These are phyloP conservation scores for Keithomyces neogunnii DNA, from an alignment of 2,329 filamentous ascomycete genomes.

Conservation along the genomic window DNA sequence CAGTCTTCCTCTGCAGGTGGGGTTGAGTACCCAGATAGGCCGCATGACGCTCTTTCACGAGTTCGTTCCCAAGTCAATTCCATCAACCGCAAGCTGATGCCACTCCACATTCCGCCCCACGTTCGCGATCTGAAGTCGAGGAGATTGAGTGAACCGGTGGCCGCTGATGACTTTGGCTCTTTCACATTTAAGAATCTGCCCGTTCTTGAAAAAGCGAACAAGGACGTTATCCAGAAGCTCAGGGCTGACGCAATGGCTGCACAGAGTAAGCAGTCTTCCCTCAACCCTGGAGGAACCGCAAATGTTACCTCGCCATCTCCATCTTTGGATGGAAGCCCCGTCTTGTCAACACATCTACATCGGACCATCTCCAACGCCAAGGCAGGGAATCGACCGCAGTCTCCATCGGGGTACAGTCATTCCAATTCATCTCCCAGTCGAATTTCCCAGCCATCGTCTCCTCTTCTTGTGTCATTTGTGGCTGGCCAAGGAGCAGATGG, in stretches of 20 bases:
- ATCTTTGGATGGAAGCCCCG: conserved; percentile 75
- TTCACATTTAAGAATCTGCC: conserved; percentile 97
- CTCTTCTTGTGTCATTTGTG: conserved; percentile 92
- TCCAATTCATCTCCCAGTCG: conserved; percentile 81
- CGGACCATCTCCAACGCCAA: conserved; percentile 78
- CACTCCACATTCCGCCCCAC: conserved; percentile 90
- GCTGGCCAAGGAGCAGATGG: conserved; percentile 70
- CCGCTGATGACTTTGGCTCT: conserved; percentile 86
- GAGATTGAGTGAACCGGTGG: conserved; percentile 81
- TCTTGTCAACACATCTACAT: conserved; percentile 72
- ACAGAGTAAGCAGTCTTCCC: conserved; percentile 43
- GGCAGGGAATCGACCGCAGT: conserved; percentile 68
- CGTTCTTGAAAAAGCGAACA: conserved; percentile 95
- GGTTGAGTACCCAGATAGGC: conserved; percentile 76
- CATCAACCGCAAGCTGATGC: conserved; percentile 87
- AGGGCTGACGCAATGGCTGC: conserved; percentile 78
- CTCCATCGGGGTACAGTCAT: conserved; percentile 73
- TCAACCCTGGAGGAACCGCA: conserved; percentile 34
- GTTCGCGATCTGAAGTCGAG: conserved; percentile 85
- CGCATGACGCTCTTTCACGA: conserved; percentile 87
- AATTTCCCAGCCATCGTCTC: conserved; percentile 58
- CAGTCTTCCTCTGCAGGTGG: conserved; percentile 54
- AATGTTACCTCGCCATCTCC: conserved; percentile 52
- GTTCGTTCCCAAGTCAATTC: conserved; percentile 79
- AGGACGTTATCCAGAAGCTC: conserved; percentile 95